Evolutionary conservation across 345 rosid species (phyloP).

Genomic region (Populus ilicifolia): DNA sequence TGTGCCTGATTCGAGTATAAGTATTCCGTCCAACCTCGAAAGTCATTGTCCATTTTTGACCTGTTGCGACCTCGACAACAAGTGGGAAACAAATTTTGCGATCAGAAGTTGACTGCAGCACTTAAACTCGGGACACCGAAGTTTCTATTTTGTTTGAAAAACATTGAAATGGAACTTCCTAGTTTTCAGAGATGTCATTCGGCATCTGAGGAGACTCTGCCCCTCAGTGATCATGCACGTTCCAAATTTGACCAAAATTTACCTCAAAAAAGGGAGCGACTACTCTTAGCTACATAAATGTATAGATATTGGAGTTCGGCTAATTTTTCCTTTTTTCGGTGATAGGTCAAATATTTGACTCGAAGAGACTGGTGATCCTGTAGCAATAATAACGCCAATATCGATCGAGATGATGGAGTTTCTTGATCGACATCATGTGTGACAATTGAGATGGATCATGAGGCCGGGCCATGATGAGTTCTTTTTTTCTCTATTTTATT

Average conservation of each 20-base stretch:
- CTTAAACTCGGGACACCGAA: neutral
- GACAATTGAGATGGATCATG: neutral
- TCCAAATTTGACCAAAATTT: neutral
- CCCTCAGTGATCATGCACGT: neutral
- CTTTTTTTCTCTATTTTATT: neutral
- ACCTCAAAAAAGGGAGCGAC: neutral
- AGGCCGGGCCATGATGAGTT: neutral
- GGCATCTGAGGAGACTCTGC: neutral
- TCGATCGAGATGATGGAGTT: neutral
- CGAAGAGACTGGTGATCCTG: neutral
- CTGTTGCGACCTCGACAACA: neutral
- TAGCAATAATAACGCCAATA: neutral
- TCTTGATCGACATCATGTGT: neutral
- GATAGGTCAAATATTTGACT: neutral
- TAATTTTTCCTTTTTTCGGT: neutral
- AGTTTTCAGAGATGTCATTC: constrained; percentile 2
- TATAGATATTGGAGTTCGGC: neutral
- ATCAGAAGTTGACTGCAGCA: neutral
- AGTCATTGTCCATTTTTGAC: constrained; percentile 23
- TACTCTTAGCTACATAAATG: neutral
- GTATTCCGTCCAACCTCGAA: constrained; percentile 12
- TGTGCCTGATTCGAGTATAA: neutral
- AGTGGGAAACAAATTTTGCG: constrained; percentile 13
- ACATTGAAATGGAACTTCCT: neutral
- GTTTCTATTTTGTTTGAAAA: neutral